Evolutionary conservation across 2,329 filamentous ascomycete genomes (phyloP).

Genomic region (Coniella vitis): DNA sequence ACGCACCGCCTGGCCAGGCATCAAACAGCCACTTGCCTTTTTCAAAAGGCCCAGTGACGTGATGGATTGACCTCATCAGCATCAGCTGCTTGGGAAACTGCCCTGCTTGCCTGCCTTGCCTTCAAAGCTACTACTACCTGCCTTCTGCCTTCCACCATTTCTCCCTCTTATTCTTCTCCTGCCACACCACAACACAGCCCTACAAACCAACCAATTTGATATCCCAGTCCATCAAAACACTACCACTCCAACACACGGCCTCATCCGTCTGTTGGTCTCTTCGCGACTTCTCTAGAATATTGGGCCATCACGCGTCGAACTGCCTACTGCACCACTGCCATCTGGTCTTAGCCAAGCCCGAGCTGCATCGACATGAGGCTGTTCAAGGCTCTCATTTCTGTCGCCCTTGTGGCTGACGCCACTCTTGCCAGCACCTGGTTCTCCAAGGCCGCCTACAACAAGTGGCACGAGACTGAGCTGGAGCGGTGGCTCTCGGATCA

Average conservation of each 20-base stretch:
- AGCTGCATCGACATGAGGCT: slow-evolving; percentile 63
- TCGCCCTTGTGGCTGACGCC: slow-evolving; percentile 64
- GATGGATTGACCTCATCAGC: slow-evolving; percentile 9
- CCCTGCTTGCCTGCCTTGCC: neutral
- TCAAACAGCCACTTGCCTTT: slow-evolving; percentile 1
- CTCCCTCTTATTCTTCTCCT: neutral
- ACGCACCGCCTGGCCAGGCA: neutral
- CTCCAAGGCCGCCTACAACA: slow-evolving; percentile 87
- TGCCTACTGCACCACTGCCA: neutral
- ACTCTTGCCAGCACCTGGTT: slow-evolving; percentile 77
- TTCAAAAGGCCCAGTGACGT: slow-evolving; percentile 5
- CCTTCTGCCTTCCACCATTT: neutral
- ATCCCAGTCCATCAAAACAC: neutral
- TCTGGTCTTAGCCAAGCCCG: neutral
- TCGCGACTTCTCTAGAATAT: neutral
- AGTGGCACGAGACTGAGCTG: slow-evolving; percentile 96
- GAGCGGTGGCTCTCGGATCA: slow-evolving; percentile 95
- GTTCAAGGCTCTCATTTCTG: slow-evolving; percentile 60
- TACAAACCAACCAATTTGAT: no score
- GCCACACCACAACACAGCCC: neutral
- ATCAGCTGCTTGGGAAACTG: neutral
- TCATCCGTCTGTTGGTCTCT: neutral
- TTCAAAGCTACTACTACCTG: no score
- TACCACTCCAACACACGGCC: neutral
- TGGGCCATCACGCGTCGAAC: neutral